These are phyloP conservation scores for Syzygium oleosum DNA, from an alignment of 345 rosid genomes.

Conservation along the genomic window DNA sequence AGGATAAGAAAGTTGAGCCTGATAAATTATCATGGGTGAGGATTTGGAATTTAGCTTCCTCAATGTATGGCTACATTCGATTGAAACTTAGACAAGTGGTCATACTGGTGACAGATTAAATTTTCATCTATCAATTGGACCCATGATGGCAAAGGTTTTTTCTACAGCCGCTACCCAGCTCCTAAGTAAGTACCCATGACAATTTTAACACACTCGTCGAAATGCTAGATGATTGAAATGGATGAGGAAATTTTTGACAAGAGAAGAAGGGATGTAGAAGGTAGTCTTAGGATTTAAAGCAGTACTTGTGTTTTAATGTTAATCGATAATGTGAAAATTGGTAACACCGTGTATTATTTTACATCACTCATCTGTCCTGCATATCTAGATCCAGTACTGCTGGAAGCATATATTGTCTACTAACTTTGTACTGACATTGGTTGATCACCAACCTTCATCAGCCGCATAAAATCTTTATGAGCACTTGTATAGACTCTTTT, in stretches of 20 bases:
- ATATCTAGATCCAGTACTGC: neutral
- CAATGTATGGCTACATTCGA: neutral
- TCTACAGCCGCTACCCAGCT: slow-evolving; percentile 85
- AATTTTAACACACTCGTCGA: neutral
- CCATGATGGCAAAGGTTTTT: slow-evolving; percentile 78
- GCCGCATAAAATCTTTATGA: neutral
- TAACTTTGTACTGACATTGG: neutral
- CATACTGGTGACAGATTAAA: slow-evolving; percentile 42
- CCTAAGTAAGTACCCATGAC: slow-evolving; percentile 44
- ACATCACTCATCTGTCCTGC: neutral
- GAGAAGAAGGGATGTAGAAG: neutral
- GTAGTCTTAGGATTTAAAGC: neutral
- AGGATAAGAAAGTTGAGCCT: slow-evolving; percentile 51
- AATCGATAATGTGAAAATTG: neutral
- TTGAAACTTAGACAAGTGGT: neutral
- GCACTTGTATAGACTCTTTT: neutral
- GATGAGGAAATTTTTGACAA: neutral
- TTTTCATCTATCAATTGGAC: slow-evolving; percentile 81
- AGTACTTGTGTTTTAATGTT: neutral
- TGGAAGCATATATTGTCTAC: neutral
- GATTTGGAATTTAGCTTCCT: neutral
- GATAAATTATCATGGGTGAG: slow-evolving; percentile 84
- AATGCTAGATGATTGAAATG: neutral
- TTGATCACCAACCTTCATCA: neutral
- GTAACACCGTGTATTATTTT: neutral